Evolutionary conservation across 2,329 filamentous ascomycete genomes (phyloP).

Genomic region (Coniochaeta prunicola): DNA sequence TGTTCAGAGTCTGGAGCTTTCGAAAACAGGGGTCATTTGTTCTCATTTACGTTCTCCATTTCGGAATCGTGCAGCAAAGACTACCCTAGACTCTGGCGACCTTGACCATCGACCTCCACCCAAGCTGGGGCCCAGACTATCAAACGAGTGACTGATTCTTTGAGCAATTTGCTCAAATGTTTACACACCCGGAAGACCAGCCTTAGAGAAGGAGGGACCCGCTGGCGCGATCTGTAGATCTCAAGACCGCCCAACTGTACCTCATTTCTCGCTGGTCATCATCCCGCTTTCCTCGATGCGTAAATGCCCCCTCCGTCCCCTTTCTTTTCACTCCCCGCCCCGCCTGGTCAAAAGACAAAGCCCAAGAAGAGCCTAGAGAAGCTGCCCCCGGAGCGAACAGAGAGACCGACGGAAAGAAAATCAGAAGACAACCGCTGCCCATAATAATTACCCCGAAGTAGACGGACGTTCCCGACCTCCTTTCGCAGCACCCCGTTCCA

Average conservation of each 20-base stretch:
- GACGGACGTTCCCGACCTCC: no score
- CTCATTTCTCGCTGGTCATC: background rate
- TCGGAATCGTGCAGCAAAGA: background rate
- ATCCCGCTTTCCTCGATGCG: background rate
- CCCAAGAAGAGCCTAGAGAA: no score
- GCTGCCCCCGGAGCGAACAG: no score
- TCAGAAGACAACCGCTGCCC: no score
- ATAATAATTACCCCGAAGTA: no score
- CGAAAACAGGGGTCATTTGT: background rate
- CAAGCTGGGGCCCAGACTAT: background rate
- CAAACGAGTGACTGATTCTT: background rate
- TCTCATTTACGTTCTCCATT: background rate
- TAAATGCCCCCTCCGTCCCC: background rate
- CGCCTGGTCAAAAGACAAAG: no score
- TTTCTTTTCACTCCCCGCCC: no score
- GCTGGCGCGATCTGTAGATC: background rate
- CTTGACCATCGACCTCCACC: background rate
- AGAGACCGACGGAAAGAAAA: no score
- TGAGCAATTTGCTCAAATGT: background rate
- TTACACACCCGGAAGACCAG: background rate
- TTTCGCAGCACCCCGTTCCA: background rate
- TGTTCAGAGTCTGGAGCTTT: background rate
- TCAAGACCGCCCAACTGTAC: background rate
- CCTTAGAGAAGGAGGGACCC: background rate
- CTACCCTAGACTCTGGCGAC: background rate